These are phyloP conservation scores for Suaeda aralocaspica DNA, from an alignment of 148 eudicot genomes.

Conservation along the genomic window DNA sequence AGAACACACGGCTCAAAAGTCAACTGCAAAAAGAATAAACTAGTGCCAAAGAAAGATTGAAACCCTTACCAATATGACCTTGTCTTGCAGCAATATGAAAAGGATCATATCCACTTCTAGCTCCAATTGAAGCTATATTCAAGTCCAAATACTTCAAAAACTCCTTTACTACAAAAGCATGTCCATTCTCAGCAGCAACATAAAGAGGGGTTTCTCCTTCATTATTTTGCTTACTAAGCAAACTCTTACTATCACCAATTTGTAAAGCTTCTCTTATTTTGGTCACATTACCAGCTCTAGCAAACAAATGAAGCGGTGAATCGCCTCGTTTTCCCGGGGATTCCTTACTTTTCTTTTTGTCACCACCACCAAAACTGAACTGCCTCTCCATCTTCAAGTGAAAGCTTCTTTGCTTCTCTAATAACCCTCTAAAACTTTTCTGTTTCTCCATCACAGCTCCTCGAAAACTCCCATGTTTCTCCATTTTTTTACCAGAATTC, in stretches of 20 bases:
- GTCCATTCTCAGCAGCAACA: constrained; percentile 86
- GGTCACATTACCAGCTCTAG: constrained; percentile 69
- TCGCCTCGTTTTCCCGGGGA: constrained; percentile 95
- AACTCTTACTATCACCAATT: constrained; percentile 46
- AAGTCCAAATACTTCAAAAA: constrained; percentile 76
- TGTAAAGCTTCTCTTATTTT: constrained; percentile 60
- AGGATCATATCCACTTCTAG: constrained; percentile 80
- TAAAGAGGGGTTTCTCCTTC: constrained; percentile 83
- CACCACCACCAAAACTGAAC: constrained; percentile 62
- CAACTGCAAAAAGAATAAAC: neutral
- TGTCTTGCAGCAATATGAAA: constrained; percentile 89
- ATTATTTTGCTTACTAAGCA: constrained; percentile 67
- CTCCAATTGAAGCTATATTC: constrained; percentile 62
- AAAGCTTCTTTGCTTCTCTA: constrained; percentile 72
- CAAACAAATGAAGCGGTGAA: constrained; percentile 74
- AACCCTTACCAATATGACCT: constrained; percentile 79
- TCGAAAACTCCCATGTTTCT: constrained; percentile 34
- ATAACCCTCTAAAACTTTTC: constrained; percentile 46
- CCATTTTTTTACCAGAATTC: constrained; percentile 17
- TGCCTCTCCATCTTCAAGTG: constrained; percentile 74
- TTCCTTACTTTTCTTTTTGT: constrained; percentile 61
- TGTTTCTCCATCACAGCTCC: constrained; percentile 48
- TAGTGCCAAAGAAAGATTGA: constrained; percentile 11
- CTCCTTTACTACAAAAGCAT: constrained; percentile 54
- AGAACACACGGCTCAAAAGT: too few species aligned